Percentiles rank a stretch among this genome's conserved stretches.
phyloP scores from a whole-genome alignment of 306 rosid species.

The Trifolium pratense region DNA sequence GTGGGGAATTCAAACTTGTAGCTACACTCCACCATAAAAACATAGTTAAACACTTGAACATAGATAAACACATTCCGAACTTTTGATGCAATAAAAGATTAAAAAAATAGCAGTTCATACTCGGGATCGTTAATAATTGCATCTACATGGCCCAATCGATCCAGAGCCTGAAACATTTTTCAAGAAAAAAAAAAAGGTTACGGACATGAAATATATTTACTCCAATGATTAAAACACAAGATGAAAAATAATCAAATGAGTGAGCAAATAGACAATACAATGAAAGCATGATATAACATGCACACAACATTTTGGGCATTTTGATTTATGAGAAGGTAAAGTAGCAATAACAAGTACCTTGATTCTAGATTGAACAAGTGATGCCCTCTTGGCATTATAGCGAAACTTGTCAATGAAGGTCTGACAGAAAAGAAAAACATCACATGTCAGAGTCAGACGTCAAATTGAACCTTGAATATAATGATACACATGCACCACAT shows the following conservation, averaged over 20 bases:
- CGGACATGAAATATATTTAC: slow-evolving; percentile 25
- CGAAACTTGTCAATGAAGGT: slow-evolving; percentile 96
- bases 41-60: slow-evolving; percentile 36
- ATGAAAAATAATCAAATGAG: slow-evolving; percentile 31
- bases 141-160: slow-evolving; percentile 89
- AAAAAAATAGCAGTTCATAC: slow-evolving; percentile 60
- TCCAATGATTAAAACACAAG: slow-evolving; percentile 26
- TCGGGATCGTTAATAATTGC: slow-evolving; percentile 95
- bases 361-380: slow-evolving; percentile 99
- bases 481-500: slow-evolving; percentile 28
- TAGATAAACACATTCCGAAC: background rate
- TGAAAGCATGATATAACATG: background rate
- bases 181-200: slow-evolving; percentile 10
- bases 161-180: slow-evolving; percentile 75
- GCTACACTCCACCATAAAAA: slow-evolving; percentile 58
- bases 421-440: slow-evolving; percentile 56
- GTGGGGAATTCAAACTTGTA: slow-evolving; percentile 99
- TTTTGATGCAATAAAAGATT: background rate
- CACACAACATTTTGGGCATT: slow-evolving; percentile 24
- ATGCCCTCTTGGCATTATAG: slow-evolving; percentile 97
- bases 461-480: slow-evolving; percentile 41
- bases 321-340: slow-evolving; percentile 27
- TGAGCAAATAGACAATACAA: slow-evolving; percentile 25
- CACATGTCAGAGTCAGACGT: slow-evolving; percentile 52
- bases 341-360: slow-evolving; percentile 63